Evolutionary conservation across 495 filamentous ascomycete species (phyloP).

Genomic region (Lasiosphaeria hispida): DNA sequence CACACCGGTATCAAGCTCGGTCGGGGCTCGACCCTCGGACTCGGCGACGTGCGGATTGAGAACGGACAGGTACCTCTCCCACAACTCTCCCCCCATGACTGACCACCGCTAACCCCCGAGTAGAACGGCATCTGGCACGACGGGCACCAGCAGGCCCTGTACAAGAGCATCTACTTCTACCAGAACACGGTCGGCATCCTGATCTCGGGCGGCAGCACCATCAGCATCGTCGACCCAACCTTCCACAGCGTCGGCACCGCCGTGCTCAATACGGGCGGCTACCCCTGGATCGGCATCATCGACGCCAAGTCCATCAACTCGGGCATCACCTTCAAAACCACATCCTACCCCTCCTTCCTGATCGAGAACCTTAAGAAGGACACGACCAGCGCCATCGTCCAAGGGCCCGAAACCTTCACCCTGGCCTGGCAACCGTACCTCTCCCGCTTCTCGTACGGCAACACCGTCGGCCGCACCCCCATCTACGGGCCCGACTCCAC

Average conservation of each 20-base stretch:
- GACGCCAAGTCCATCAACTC: slow-evolving; percentile 42
- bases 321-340: slow-evolving; percentile 36
- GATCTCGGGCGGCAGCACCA: slow-evolving; percentile 60
- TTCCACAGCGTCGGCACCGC: slow-evolving; percentile 56
- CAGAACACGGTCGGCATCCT: slow-evolving; percentile 57
- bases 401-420: slow-evolving; percentile 27
- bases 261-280: slow-evolving; percentile 52
- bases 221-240: slow-evolving; percentile 48
- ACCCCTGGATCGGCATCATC: slow-evolving; percentile 40
- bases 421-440: slow-evolving; percentile 27
- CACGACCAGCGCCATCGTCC: slow-evolving; percentile 30
- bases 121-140: slow-evolving; percentile 52
- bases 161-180: slow-evolving; percentile 61
- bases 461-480: slow-evolving; percentile 59
- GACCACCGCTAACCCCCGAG: too few relatives aligned
- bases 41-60: slow-evolving; percentile 37
- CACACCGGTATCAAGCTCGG: slow-evolving; percentile 65
- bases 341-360: slow-evolving; percentile 36
- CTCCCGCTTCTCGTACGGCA: slow-evolving; percentile 40
- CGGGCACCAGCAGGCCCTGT: slow-evolving; percentile 69
- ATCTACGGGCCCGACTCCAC: slow-evolving; percentile 53
- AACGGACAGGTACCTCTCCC: slow-evolving; percentile 32
- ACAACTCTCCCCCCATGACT: too few relatives aligned
- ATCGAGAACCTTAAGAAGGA: slow-evolving; percentile 46
- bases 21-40: slow-evolving; percentile 46